These are phyloP conservation scores for Ailanthus altissimus DNA, from an alignment of 345 rosid species.

Conservation along the genomic window DNA sequence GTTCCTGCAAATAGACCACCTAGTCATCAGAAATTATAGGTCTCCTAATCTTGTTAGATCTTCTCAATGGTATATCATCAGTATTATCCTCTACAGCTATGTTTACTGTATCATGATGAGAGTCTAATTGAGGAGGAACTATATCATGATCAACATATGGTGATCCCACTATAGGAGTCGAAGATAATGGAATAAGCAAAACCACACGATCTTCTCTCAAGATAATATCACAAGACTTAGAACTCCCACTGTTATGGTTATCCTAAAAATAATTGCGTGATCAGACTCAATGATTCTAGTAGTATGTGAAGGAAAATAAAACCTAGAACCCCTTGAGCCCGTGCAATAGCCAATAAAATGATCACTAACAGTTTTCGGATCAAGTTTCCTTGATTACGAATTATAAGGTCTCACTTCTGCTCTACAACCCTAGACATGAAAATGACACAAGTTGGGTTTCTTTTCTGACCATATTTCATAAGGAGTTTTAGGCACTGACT, in stretches of 20 bases:
- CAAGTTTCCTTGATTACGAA: neutral
- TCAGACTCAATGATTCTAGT: neutral
- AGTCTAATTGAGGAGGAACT: too few species aligned
- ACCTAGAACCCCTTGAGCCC: neutral
- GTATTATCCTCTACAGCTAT: too few species aligned
- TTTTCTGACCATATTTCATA: neutral
- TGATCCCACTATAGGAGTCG: too few species aligned
- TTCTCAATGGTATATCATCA: too few species aligned
- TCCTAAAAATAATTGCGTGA: neutral
- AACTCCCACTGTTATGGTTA: neutral
- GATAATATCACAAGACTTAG: neutral
- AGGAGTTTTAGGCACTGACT: neutral
- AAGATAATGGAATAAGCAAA: neutral
- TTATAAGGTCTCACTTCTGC: neutral
- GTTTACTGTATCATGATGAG: too few species aligned
- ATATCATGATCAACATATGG: too few species aligned
- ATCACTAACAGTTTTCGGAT: neutral
- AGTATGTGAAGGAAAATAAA: neutral
- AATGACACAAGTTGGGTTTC: too few species aligned
- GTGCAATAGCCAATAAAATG: neutral
- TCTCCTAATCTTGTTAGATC: too few species aligned
- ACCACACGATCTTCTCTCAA: neutral
- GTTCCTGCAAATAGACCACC: neutral
- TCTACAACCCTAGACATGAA: neutral
- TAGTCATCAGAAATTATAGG: neutral